Base-by-base conservation (phyloP, 2,329 filamentous ascomycete species). In the Trichoderma koningii region DNA sequence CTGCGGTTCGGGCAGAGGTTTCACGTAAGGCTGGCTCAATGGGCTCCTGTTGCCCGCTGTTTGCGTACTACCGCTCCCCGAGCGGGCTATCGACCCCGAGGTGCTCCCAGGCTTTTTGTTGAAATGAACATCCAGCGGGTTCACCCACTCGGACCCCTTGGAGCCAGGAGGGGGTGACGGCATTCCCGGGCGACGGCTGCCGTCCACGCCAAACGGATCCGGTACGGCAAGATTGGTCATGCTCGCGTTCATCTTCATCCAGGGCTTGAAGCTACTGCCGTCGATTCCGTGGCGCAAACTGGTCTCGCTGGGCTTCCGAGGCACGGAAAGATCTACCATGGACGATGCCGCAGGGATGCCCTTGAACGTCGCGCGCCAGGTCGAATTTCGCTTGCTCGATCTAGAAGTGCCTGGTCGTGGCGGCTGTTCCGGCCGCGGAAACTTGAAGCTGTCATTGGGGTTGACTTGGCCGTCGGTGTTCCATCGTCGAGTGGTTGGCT, bases 91-190 rank as follows among this genome's bases (percentile, higher is more conserved):
- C 9, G 73, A 72, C 14, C 68, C 71, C 7, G 59, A 44, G 10
- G 14, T 41, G 17, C 69, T 71, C 66, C 57, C 70, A 52, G 53
- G 69, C 57, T 69, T 73, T 65, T 70, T 77, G 57, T 69, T 68
- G 66, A 81, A 81, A 65, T 82, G 79, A 38, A 81, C 76, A 14
- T 83, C 79, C n/a, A 84, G 75, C 0, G 82, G 80, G 66, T 81
- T 82, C 7, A 80, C 75, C 76, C 79, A 81, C 5, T 77, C 74
- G 63, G 77, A 79, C 51, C 73, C 76, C 5, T 75, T 73, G 4
- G 66, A 73, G 19, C 60, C 50, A 15, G 72, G 63, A 6, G 73
- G 70, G 41, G 67, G 66, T 7, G 61, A 69, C 7, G 68, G 67
- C 10, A 63, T 66, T 10, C 72, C 73, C 3, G 75, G 74, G 23